These are phyloP conservation scores for Neurospora africana DNA, from an alignment of 495 filamentous ascomycete species.

Conservation along the genomic window DNA sequence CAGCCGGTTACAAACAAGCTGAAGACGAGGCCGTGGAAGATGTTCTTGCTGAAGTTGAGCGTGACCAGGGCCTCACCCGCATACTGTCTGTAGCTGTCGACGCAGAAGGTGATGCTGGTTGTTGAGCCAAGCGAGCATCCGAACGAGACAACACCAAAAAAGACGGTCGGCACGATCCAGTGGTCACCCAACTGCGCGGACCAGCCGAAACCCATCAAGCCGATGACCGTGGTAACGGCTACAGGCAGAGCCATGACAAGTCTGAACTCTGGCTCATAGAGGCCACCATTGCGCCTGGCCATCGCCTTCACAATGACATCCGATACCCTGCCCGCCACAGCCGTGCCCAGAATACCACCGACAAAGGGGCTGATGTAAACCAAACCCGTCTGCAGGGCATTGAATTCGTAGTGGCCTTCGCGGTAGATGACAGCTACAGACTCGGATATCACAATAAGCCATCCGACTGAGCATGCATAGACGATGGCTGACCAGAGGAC, in stretches of 20 bases:
- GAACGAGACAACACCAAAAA: conserved; percentile 89
- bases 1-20: conserved; percentile 85
- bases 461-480: conserved; percentile 84
- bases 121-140: conserved; percentile 86
- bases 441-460: conserved; percentile 90
- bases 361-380: conserved; percentile 86
- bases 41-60: conserved; percentile 88
- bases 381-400: conserved; percentile 66
- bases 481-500: conserved; percentile 85
- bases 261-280: conserved; percentile 94
- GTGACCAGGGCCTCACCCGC: conserved; percentile 93
- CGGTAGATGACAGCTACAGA: conserved; percentile 70
- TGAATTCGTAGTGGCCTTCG: conserved; percentile 62
- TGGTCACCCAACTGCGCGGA: conserved; percentile 59
- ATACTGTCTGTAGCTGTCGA: conserved; percentile 89
- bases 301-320: conserved; percentile 74
- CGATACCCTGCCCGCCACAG: conserved; percentile 78
- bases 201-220: conserved; percentile 93
- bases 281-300: conserved; percentile 73
- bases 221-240: conserved; percentile 66
- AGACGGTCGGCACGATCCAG: conserved; percentile 88
- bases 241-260: conserved; percentile 86
- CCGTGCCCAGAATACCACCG: conserved; percentile 81
- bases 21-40: conserved; percentile 83
- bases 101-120: conserved; percentile 89